phyloP scores from a whole-genome alignment of 2,329 filamentous ascomycete genomes.

The Ceratocystis cubensis region DNA sequence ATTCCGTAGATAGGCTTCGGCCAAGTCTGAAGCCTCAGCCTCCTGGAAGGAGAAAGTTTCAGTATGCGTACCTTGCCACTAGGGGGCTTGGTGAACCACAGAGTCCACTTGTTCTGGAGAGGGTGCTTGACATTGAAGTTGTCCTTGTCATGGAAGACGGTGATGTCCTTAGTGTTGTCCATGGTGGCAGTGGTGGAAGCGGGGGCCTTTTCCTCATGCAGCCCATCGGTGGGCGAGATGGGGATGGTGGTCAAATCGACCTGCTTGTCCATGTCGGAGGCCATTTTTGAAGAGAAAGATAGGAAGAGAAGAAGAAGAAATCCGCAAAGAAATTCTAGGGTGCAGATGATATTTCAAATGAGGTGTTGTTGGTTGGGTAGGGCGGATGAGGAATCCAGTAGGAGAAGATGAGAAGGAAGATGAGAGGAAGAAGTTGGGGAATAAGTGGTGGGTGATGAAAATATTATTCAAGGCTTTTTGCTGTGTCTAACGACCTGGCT shows the following conservation, averaged over 20 bases:
- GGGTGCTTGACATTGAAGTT: constrained; percentile 99
- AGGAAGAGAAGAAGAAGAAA: constrained; percentile 10
- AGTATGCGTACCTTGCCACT: constrained; percentile 67
- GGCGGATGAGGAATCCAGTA: constrained; percentile 9
- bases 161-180: constrained; percentile 54
- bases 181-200: constrained; percentile 28
- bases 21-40: not conserved
- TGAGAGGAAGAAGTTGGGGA: constrained; percentile 14
- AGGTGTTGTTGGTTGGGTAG: constrained; percentile 15
- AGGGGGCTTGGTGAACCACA: constrained; percentile 98
- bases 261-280: constrained; percentile 37
- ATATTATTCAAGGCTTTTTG: constrained; percentile 18
- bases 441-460: constrained; percentile 15
- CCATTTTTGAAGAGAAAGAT: constrained; percentile 27
- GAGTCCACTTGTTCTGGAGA: constrained; percentile 91
- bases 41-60: not conserved
- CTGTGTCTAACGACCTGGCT: constrained; percentile 16
- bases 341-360: constrained; percentile 15
- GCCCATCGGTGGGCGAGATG: constrained; percentile 48
- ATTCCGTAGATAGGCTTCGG: not conserved
- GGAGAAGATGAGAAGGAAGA: constrained; percentile 12
- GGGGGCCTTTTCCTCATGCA: constrained; percentile 31
- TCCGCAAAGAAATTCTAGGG: constrained; percentile 14
- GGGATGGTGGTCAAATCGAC: constrained; percentile 58
- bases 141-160: constrained; percentile 94